Evolutionary conservation across 331 rosid genomes (phyloP), one percentile per base, ranked within the genome.

Genomic region (Quercus tomentella): DNA sequence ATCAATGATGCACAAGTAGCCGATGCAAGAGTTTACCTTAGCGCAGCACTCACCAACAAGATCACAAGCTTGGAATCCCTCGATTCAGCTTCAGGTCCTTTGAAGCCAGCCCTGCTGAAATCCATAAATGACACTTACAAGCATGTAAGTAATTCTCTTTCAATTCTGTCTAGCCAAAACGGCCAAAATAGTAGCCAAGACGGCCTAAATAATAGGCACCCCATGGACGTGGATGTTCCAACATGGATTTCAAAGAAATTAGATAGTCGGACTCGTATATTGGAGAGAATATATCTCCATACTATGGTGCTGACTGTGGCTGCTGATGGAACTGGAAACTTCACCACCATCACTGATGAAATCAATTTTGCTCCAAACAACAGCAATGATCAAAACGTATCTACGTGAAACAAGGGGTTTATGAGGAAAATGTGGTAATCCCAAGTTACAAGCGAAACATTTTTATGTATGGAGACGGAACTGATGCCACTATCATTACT

Each of bases 1-100:
- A 65, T 93, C 69, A 82, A 75, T 14, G 70, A 70, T 10, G 70
- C 83, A 4, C 9, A 86, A 43, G 41, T 89, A 11, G 81, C 70
- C 14, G 90, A 89, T 79, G 93, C 97, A 12, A 88, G 85, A 82
- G 70, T 89, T 9, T 93, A 87, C 62, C 94, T 93, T 11, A 93
- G 98, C 81, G 98, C 97, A 63, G 89, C 98, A 26, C 79, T 93
- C 17, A 91, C 95, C 41, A 93, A 91, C 91, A 91, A 91, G 84
- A 82, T 88, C 91, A 93, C 98, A 5, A 91, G 98, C 74, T 54
- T 93, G 73, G 95, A 93, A 82, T 93, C 93, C 45, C 77, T 93
- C 16, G 93, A 88, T 25, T 85, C 93, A 20, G 90, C 93, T 26
- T 85, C 94, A 1, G 97, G 97, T 68, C 81, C 93, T 49, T 62